Base-by-base conservation (phyloP, 2,329 filamentous ascomycete species). In the Nothopassalora personata region DNA sequence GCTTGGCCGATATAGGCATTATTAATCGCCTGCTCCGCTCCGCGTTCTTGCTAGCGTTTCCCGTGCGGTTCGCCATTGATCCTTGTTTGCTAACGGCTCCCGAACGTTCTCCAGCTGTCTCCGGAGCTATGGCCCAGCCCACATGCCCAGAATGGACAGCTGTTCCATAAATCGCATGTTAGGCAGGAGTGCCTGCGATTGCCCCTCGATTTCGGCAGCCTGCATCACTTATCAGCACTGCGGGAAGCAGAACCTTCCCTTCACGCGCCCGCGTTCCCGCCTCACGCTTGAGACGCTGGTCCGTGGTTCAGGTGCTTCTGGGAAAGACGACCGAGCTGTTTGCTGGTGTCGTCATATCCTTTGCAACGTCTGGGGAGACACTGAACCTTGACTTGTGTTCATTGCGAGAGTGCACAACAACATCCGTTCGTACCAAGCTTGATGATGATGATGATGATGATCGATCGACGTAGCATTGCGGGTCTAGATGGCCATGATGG, bases 21-120 rank as follows among this genome's bases (percentile, higher is more conserved):
- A 43, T 5, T 43, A 43, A 43, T 43, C 39, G 39, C 7, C 7
- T 43, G 39, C 39, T 43, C 39, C n/a, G 39, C 15, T 13, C 4
- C n/a, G n/a, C n/a, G n/a, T 36, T n/a, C 8, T 7, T 43, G 39
- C 39, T 43, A 43, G 39, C 39, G 39, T 7, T n/a, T 8, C 13
- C 13, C 7, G n/a, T 43, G 39, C 18, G 13, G 39, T 43, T 18
- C n/a, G 39, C 39, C 39, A 18, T 43, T 43, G 39, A 30, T 19
- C 31, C 50, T 36, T 39, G 31, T 23, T 11, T 23, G 31, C 23
- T 23, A 3, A 3, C 50, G 31, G 6, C n/a, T 19, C 31, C 58
- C 58, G 58, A 57, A 46, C 51, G 18, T 54, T 13, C 19, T 60
- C 60, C 56, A 62, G 60, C 57, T 60, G 57, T 57, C 53, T 13